These are phyloP conservation scores for Chiua sp. DNA, from an alignment of 1,284 basidiomycete species.

Conservation along the genomic window DNA sequence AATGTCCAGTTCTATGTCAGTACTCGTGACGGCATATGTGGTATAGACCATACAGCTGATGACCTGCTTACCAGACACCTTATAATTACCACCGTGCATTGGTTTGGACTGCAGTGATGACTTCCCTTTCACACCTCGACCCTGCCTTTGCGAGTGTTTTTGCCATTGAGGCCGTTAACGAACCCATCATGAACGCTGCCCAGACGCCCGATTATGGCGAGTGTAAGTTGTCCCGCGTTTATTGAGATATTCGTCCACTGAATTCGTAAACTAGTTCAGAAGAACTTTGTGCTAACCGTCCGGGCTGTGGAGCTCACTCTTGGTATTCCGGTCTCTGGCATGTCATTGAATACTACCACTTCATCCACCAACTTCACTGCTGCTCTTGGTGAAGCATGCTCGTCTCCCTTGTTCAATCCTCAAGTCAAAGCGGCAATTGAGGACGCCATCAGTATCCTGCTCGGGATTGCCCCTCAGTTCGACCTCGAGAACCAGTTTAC, in stretches of 20 bases:
- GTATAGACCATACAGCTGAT: conserved; percentile 10
- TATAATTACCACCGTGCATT: conserved; percentile 78
- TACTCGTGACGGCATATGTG: background rate
- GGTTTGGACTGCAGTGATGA: conserved; percentile 81
- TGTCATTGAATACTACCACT: conserved; percentile 33
- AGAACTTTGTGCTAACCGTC: conserved; percentile 69
- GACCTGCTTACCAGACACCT: conserved; percentile 49
- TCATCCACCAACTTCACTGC: conserved; percentile 48
- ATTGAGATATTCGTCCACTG: background rate
- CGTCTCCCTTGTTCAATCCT: conserved; percentile 42
- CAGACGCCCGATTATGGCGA: conserved; percentile 70
- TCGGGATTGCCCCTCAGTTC: conserved; percentile 45
- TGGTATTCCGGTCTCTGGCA: conserved; percentile 60
- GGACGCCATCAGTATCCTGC: conserved; percentile 57
- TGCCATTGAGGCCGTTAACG: conserved; percentile 76
- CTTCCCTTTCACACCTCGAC: conserved; percentile 61
- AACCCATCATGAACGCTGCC: conserved; percentile 70
- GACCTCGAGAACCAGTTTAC: conserved; percentile 34
- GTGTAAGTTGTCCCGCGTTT: conserved; percentile 49
- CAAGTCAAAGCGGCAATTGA: conserved; percentile 52
- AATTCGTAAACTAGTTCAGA: conserved; percentile 56
- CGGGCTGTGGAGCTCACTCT: conserved; percentile 67
- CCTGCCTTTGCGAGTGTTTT: conserved; percentile 69
- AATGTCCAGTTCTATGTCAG: conserved; percentile 74
- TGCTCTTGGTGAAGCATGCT: conserved; percentile 42